Percentiles rank a stretch among this genome's conserved stretches.
Evolutionary conservation across 768 basidiomycete species (phyloP).

Genomic region (Tephrocybe sp.): DNA sequence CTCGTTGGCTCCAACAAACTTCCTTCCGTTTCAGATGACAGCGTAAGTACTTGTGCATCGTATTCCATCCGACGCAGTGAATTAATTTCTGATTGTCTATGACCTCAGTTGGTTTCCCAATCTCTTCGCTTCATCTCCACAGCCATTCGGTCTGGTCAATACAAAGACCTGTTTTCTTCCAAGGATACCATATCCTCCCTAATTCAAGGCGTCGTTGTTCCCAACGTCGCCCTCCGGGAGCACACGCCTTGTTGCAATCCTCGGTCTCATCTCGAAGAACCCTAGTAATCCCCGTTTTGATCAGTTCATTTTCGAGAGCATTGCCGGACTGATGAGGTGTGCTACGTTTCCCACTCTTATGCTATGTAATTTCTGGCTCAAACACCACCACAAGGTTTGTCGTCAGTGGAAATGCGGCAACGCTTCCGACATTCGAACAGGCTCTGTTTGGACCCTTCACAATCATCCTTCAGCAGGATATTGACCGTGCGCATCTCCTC

Average conservation of each 20-base stretch:
- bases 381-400: no score
- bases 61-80: not conserved
- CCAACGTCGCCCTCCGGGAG: slow-evolving; percentile 86
- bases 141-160: slow-evolving; percentile 84
- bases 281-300: slow-evolving; percentile 98
- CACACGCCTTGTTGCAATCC: slow-evolving; percentile 80
- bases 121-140: slow-evolving; percentile 89
- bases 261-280: slow-evolving; percentile 89
- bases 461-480: slow-evolving; percentile 85
- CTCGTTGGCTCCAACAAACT: slow-evolving; percentile 73
- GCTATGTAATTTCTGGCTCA: not conserved
- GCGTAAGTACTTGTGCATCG: slow-evolving; percentile 38
- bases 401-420: slow-evolving; percentile 63
- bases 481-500: slow-evolving; percentile 63
- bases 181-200: slow-evolving; percentile 80
- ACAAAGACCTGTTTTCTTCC: slow-evolving; percentile 76
- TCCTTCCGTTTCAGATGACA: slow-evolving; percentile 71
- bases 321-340: slow-evolving; percentile 89
- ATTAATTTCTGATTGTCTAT: no score
- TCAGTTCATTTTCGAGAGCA: slow-evolving; percentile 95
- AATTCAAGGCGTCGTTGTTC: slow-evolving; percentile 86
- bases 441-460: slow-evolving; percentile 86
- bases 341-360: slow-evolving; percentile 9
- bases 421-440: slow-evolving; percentile 74
- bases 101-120: slow-evolving; percentile 78